Base-by-base conservation (phyloP, 2,329 filamentous ascomycete species). In the Boeremia exigua region DNA sequence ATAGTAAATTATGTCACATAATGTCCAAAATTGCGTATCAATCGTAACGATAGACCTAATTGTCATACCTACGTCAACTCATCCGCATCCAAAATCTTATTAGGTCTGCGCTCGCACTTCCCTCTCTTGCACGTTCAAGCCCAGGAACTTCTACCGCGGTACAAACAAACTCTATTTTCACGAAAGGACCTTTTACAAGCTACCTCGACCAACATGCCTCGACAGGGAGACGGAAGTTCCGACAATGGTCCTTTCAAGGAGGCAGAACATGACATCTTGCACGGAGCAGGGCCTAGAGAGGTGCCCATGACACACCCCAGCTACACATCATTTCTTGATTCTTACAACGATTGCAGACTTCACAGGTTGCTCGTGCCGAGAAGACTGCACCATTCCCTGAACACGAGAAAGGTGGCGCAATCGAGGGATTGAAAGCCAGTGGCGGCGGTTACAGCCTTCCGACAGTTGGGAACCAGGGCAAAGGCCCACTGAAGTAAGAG, bases 161-260 rank as follows among this genome's bases (percentile, higher is more conserved):
- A n/a, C n/a, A n/a, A n/a, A n/a, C n/a, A n/a, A n/a, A n/a, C n/a
- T n/a, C n/a, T n/a, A n/a, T n/a, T n/a, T n/a, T n/a, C n/a, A n/a
- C n/a, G n/a, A n/a, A n/a, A n/a, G n/a, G n/a, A n/a, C n/a, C n/a
- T n/a, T n/a, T n/a, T n/a, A n/a, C n/a, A n/a, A n/a, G n/a, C n/a
- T n/a, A 43, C 27, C 9, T 30, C 27, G 6, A 43, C n/a, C 6
- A 30, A 8, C 10, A 43, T 46, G 43, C 43, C 43, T 36, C 43
- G 43, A 6, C 30, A 46, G 15, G 43, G 43, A 34, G 43, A 46
- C 19, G 43, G 43, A 36, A 46, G 43, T 27, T 46, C 43, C 7
- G 43, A 46, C 12, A 46, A 46, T 19, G 43, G 43, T 9, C 43
- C 43, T 3, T 46, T 46, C 30, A 27, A 34, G 11, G 43, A 46